These are phyloP conservation scores for Xylariaceae sp. DNA, from an alignment of 2,329 filamentous ascomycete species.

Conservation along the genomic window DNA sequence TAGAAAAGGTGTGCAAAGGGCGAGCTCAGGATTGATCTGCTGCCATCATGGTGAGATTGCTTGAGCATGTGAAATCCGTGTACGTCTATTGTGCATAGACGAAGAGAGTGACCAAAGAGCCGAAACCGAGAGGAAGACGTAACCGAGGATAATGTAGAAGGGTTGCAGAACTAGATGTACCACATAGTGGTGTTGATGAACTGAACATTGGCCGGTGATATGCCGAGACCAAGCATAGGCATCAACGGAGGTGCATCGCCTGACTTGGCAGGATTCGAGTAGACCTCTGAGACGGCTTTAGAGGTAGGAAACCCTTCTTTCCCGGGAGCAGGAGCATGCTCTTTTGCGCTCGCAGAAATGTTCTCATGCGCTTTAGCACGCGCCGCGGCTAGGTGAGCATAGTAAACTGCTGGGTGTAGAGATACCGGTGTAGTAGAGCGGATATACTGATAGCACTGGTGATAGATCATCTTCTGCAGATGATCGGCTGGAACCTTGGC, in stretches of 20 bases:
- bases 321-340: slow-evolving; percentile 50
- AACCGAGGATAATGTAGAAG: not conserved
- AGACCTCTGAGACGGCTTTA: slow-evolving; percentile 36
- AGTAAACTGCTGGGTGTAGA: slow-evolving; percentile 89
- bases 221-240: slow-evolving; percentile 32
- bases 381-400: slow-evolving; percentile 86
- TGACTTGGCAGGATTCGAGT: slow-evolving; percentile 11
- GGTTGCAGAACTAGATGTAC: slow-evolving; percentile 46
- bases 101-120: not conserved
- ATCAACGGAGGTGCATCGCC: slow-evolving; percentile 40
- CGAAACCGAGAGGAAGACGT: not conserved
- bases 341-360: slow-evolving; percentile 52
- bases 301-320: slow-evolving; percentile 46
- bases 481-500: slow-evolving; percentile 69
- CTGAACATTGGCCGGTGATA: slow-evolving; percentile 11
- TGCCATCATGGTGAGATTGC: no score
- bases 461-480: slow-evolving; percentile 88
- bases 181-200: slow-evolving; percentile 52
- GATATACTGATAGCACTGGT: slow-evolving; percentile 93
- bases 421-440: slow-evolving; percentile 93
- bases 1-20: no score
- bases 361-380: slow-evolving; percentile 79
- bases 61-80: no score
- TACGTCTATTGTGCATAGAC: no score
- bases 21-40: no score